phyloP scores from a whole-genome alignment of 352 stramenopile species.

The Phytophthora litchii region DNA sequence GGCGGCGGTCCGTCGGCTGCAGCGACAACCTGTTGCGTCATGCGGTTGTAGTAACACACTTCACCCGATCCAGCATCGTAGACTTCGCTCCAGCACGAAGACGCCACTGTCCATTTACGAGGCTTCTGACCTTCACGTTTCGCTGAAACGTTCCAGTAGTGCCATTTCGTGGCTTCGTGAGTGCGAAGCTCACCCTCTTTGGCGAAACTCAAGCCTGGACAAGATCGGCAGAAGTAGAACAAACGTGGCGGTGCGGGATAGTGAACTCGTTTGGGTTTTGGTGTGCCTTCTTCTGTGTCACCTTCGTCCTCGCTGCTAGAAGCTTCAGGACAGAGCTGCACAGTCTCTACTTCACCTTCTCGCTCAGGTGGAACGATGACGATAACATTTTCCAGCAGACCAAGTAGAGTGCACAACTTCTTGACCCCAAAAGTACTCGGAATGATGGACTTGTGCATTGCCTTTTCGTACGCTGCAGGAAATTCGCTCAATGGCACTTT shows the following conservation, averaged over 20 bases:
- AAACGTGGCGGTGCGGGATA: constrained; percentile 55
- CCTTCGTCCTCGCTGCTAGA: constrained; percentile 41
- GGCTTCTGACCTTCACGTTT: constrained; percentile 45
- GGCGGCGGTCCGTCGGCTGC: constrained; percentile 49
- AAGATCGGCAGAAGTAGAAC: constrained; percentile 60
- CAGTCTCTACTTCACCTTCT: constrained; percentile 63
- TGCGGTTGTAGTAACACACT: constrained; percentile 75
- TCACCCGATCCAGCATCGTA: constrained; percentile 67
- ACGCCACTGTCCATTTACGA: constrained; percentile 58
- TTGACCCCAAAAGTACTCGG: constrained; percentile 68
- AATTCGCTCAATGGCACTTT: constrained; percentile 60
- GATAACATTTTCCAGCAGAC: constrained; percentile 63
- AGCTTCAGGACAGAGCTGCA: constrained; percentile 57
- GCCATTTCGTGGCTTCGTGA: constrained; percentile 82
- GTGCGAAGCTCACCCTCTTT: constrained; percentile 57
- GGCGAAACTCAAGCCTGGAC: constrained; percentile 70
- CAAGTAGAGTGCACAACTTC: constrained; percentile 72
- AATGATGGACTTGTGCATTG: constrained; percentile 75
- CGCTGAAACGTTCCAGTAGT: constrained; percentile 67
- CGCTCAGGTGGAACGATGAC: constrained; percentile 48
- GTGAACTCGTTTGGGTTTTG: constrained; percentile 24
- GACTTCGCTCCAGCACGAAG: constrained; percentile 76
- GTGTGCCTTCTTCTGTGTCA: constrained; percentile 6
- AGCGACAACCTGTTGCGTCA: constrained; percentile 66
- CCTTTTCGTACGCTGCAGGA: constrained; percentile 50